phyloP scores from a whole-genome alignment of 768 basidiomycete genomes.

The Mycena maculata region DNA sequence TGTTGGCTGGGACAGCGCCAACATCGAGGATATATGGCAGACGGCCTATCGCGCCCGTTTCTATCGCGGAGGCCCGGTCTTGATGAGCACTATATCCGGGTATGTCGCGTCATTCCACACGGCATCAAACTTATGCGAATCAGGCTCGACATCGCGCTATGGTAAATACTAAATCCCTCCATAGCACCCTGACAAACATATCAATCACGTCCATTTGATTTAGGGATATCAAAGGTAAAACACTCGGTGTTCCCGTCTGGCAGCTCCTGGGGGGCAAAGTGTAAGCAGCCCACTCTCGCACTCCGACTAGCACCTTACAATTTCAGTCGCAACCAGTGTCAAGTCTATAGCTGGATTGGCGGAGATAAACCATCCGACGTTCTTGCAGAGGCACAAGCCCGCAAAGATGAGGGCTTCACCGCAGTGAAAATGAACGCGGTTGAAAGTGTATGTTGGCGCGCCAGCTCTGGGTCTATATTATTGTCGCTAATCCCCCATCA shows the following conservation, averaged over 20 bases:
- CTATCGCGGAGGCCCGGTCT: slow-evolving; percentile 77
- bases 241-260: slow-evolving; percentile 72
- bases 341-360: slow-evolving; percentile 72
- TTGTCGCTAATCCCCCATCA: slow-evolving; percentile 33
- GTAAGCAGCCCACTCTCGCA: not conserved
- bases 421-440: slow-evolving; percentile 82
- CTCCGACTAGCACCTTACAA: not conserved
- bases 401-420: slow-evolving; percentile 73
- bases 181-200: not conserved
- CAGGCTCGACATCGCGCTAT: slow-evolving; percentile 75
- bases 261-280: slow-evolving; percentile 78
- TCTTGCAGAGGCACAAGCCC: slow-evolving; percentile 58
- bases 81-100: slow-evolving; percentile 53
- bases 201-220: not conserved
- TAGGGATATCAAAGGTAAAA: slow-evolving; percentile 83
- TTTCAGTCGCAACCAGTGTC: slow-evolving; percentile 58
- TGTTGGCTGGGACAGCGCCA: slow-evolving; percentile 68
- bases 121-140: slow-evolving; percentile 56
- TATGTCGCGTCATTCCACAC: not conserved
- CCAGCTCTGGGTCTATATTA: not conserved
- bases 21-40: slow-evolving; percentile 82
- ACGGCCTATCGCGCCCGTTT: slow-evolving; percentile 74
- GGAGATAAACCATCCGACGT: slow-evolving; percentile 67
- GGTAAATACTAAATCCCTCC: slow-evolving; percentile 36
- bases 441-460: slow-evolving; percentile 46